Percentiles rank a stretch among this genome's conserved stretches.
Evolutionary conservation across 1,284 basidiomycete genomes (phyloP).

Genomic region (Singerocomus inundabilis): DNA sequence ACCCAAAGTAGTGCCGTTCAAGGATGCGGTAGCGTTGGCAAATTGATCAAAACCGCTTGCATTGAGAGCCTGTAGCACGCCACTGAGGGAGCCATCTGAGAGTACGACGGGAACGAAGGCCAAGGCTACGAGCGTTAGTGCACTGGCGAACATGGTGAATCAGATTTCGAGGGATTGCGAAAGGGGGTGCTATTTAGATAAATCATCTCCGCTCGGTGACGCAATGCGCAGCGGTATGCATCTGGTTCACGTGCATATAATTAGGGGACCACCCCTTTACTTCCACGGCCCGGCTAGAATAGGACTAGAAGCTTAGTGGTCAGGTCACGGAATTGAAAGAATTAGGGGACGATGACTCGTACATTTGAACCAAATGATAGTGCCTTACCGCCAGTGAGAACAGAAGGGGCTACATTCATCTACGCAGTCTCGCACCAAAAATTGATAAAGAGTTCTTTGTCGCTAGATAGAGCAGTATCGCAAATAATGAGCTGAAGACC

Average conservation of each 20-base stretch:
- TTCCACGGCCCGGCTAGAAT: too few species aligned
- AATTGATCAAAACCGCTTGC: constrained; percentile 41
- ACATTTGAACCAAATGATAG: too few species aligned
- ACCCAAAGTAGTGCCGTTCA: constrained; percentile 46
- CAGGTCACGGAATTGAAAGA: too few species aligned
- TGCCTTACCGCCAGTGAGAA: neutral
- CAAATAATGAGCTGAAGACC: neutral
- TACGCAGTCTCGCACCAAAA: neutral
- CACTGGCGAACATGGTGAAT: constrained; percentile 20
- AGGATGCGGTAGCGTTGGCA: constrained; percentile 30
- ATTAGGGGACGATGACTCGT: too few species aligned
- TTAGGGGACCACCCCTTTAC: neutral
- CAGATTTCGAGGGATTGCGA: neutral
- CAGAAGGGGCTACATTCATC: neutral
- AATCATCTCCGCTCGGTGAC: constrained; percentile 19
- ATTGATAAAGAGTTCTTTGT: neutral
- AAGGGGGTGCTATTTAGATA: neutral
- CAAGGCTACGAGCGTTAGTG: constrained; percentile 8
- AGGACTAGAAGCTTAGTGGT: too few species aligned
- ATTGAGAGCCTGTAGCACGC: constrained; percentile 36
- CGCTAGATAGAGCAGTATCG: neutral
- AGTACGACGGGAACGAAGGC: constrained; percentile 15
- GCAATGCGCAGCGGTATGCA: constrained; percentile 29
- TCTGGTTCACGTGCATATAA: neutral
- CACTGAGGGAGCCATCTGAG: constrained; percentile 30